Base-by-base conservation (phyloP, 179 eudicot genomes). In the Silene coronaria region DNA sequence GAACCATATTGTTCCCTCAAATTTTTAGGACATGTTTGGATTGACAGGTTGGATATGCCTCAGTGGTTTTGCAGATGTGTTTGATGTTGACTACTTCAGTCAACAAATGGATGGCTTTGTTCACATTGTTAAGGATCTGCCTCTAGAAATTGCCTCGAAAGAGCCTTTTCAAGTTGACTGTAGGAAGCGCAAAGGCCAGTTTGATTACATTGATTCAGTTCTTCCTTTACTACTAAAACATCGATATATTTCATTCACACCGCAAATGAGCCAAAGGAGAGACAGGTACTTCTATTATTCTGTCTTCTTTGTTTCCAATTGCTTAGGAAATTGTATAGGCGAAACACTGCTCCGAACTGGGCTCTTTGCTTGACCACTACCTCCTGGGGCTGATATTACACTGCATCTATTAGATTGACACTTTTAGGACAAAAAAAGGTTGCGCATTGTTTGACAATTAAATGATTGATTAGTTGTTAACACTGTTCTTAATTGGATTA, bases 41-140 rank as follows among this genome's bases (percentile, higher is more conserved):
- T 55, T 86, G 74, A 86, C 81, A 71, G 26, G 21, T 48, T 72
- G 57, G 69, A 19, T 72, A 36, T 71, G 45, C 51, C 42, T 73
- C 89, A 96, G 99, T 91, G 97, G 94, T 78, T 96, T 96, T 87
- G 96, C 91, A 86, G 99, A 96, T 91, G 90, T 96, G 61, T 96
- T 93, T 85, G 99, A 93, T 89, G 97, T 88, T 27, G 96, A 91
- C 71, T 85, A 88, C 88, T 96, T 93, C 88, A 88, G 91, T 73
- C 86, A 86, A 77, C 87, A 88, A 72, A 87, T 87, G 89, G 82
- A 86, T 72, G 92, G 97, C 73, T 96, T 85, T 80, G 82, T 90
- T 70, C 81, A 84, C 46, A 79, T 93, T 72, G 97, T 87, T 26
- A 96, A 88, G 80, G 97, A 93, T 76, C 74, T 96, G 76, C 93